Evolutionary conservation across 768 basidiomycete genomes (phyloP).

Genomic region (Clavaria fumosa): DNA sequence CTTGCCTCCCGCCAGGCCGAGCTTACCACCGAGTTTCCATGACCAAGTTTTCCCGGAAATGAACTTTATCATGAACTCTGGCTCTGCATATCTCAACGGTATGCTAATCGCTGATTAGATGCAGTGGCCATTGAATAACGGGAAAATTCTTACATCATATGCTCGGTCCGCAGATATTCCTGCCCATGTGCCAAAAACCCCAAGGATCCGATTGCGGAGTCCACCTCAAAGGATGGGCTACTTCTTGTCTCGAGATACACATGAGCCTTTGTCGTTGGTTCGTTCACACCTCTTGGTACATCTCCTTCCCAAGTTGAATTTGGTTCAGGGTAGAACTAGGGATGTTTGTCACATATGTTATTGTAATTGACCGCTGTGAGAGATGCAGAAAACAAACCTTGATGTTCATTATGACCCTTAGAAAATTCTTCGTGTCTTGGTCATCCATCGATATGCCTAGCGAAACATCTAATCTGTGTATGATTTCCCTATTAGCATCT

Average conservation of each 20-base stretch:
- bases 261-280: background rate
- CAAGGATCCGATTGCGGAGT: background rate
- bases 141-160: background rate
- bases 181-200: background rate
- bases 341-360: background rate
- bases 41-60: background rate
- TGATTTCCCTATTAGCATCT: background rate
- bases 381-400: conserved; percentile 1
- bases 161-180: background rate
- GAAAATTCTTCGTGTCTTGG: background rate
- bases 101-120: background rate
- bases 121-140: background rate
- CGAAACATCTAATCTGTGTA: background rate
- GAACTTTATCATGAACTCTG: background rate
- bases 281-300: background rate
- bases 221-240: background rate
- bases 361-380: too few relatives aligned
- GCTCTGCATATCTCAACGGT: background rate
- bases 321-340: conserved; percentile 3
- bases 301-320: background rate
- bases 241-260: background rate
- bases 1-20: background rate
- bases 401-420: background rate
- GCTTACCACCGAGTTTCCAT: background rate
- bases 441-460: background rate